Evolutionary conservation across 1,284 basidiomycete genomes (phyloP).

Genomic region (Inonotus obliquus): DNA sequence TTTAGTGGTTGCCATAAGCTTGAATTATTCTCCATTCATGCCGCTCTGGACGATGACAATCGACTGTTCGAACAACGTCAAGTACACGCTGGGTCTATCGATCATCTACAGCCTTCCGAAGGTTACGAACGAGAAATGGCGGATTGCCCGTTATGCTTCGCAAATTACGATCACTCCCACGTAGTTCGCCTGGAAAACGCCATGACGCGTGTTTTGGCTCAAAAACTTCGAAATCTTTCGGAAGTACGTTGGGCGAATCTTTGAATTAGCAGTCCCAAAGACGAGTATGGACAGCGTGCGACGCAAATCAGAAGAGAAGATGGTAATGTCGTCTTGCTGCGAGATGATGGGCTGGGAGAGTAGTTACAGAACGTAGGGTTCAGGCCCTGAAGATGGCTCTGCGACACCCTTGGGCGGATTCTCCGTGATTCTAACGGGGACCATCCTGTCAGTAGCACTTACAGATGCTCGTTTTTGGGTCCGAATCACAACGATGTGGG

Average conservation of each 20-base stretch:
- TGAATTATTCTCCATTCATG: conserved; percentile 5
- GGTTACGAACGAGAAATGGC: conserved; percentile 7
- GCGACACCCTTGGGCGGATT: neutral
- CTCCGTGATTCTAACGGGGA: too few species aligned
- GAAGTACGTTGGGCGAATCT: conserved; percentile 9
- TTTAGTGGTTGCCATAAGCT: neutral
- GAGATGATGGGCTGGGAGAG: conserved; percentile 1
- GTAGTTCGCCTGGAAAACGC: conserved; percentile 2
- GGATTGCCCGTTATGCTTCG: conserved; percentile 12
- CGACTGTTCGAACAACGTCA: neutral
- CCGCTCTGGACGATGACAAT: neutral
- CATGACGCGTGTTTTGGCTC: neutral
- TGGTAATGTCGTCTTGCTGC: neutral
- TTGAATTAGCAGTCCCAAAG: neutral
- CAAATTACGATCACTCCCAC: conserved; percentile 2
- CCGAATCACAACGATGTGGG: too few species aligned
- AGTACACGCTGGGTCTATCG: conserved; percentile 1
- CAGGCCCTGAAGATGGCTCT: neutral
- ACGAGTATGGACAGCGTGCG: conserved; percentile 7
- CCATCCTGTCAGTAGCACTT: too few species aligned
- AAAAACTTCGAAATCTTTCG: neutral
- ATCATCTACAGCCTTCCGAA: conserved; percentile 13
- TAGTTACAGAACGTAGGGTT: neutral
- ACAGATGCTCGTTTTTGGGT: too few species aligned
- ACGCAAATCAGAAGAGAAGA: neutral